Evolutionary conservation across 129 eudicot species (phyloP).

Genomic region (Escallonia rubra): DNA sequence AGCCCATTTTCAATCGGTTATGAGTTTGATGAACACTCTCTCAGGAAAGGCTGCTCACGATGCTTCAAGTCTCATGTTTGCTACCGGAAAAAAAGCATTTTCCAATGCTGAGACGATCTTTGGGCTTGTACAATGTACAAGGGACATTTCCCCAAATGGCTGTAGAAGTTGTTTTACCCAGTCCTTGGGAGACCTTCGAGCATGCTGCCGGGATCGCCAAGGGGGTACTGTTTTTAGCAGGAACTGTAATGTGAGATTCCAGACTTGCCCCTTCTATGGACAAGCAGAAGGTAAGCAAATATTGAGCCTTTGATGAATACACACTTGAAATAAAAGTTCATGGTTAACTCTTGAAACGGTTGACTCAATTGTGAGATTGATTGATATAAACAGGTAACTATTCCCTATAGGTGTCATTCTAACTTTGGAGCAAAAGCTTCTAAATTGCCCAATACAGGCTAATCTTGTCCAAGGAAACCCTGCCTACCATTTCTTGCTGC

Average conservation of each 20-base stretch:
- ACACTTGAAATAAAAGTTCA: too few relatives aligned
- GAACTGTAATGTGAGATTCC: slow-evolving; percentile 16
- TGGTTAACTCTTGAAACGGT: too few relatives aligned
- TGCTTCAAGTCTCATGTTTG: slow-evolving; percentile 13
- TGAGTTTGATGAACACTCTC: slow-evolving; percentile 1
- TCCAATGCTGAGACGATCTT: slow-evolving; percentile 2
- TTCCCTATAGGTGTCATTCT: too few relatives aligned
- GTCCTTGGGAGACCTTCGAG: not conserved
- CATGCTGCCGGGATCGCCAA: slow-evolving; percentile 9
- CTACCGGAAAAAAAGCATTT: not conserved
- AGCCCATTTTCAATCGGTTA: not conserved
- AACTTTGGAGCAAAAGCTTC: too few relatives aligned
- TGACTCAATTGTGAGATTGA: too few relatives aligned
- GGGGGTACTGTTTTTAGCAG: slow-evolving; percentile 22
- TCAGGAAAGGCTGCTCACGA: not conserved
- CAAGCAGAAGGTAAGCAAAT: not conserved
- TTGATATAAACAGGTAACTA: too few relatives aligned
- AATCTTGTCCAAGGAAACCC: too few relatives aligned
- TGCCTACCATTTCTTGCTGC: too few relatives aligned
- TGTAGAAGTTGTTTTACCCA: slow-evolving; percentile 17
- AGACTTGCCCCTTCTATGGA: slow-evolving; percentile 11
- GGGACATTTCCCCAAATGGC: slow-evolving; percentile 15
- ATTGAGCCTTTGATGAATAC: not conserved
- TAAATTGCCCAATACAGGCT: too few relatives aligned
- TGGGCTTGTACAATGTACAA: slow-evolving; percentile 35